phyloP scores from a whole-genome alignment of 2,329 filamentous ascomycete species.

The Chaetomium strumarium region DNA sequence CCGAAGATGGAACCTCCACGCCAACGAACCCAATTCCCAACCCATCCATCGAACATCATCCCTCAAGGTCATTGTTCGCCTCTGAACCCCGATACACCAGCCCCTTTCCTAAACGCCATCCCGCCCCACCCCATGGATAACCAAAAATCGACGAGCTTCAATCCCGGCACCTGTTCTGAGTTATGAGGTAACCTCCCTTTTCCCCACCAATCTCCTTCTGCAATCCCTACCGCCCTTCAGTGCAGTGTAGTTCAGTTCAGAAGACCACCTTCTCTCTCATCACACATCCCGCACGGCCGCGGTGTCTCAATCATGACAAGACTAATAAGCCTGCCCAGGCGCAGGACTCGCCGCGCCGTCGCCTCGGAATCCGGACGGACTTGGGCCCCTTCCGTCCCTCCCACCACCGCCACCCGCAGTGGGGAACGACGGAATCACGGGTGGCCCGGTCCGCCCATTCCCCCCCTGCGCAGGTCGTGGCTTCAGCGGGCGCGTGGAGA shows the following conservation, averaged over 20 bases:
- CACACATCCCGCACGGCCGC: too few species aligned
- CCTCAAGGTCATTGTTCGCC: not conserved
- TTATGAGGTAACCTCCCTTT: too few species aligned
- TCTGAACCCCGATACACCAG: not conserved
- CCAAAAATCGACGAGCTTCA: not conserved
- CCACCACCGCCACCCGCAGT: constrained; percentile 30
- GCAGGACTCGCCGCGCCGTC: constrained; percentile 36
- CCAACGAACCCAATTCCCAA: not conserved
- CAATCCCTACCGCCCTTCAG: not conserved
- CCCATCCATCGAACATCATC: not conserved
- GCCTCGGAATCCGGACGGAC: constrained; percentile 19
- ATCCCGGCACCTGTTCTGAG: too few species aligned
- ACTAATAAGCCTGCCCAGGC: constrained; percentile 47
- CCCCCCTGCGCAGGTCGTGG: constrained; percentile 50
- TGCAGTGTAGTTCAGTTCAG: too few species aligned
- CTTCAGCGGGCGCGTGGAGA: constrained; percentile 88
- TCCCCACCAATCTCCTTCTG: not conserved
- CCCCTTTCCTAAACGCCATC: not conserved
- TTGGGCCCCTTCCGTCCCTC: constrained; percentile 25
- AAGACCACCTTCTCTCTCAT: too few species aligned
- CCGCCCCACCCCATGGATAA: not conserved
- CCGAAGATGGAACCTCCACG: not conserved
- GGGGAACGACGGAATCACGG: constrained; percentile 43
- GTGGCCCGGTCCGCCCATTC: constrained; percentile 32
- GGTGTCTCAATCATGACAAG: not conserved